Base-by-base conservation (phyloP, 2,329 filamentous ascomycete species). In the Fusarium musae region DNA sequence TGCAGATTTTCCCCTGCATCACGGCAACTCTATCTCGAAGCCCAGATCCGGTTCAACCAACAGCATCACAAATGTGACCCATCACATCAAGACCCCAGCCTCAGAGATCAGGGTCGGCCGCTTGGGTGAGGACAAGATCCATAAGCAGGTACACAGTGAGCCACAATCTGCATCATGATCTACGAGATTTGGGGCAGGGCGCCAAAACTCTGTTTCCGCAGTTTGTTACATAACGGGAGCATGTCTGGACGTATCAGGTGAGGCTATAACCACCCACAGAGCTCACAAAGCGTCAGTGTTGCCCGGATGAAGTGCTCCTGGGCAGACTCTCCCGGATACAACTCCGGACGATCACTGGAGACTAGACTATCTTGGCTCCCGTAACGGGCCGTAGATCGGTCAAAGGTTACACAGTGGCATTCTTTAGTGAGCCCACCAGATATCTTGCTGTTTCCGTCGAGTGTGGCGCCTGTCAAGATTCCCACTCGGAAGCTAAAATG, bases 1-100 rank as follows among this genome's bases (percentile, higher is more conserved):
- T 72, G 44, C 68, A 74, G 56, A 39, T 63, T 46, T 50, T 16
- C 47, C 70, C 67, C 59, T 72, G 59, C 59, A 74, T 69, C 26
- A 39, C 15, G 23, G 32, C 17, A 74, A 74, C 71, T 74, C 68
- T 69, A 69, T 74, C 67, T 37, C 36, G 28, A 7, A 65, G 39
- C 57, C 50, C 70, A 61, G 36, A 66, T 72, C 63, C 60, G 54
- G 68, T 40, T 44, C 50, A 47, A 21, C 39, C n/a, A 34, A 32
- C 39, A 32, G 21, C 37, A 63, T 53, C 43, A 54, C 58, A 36
- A 15, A 53, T 40, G 9, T 26, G 50, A 37, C 43, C 44, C 54
- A 59, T 64, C 47, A 52, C 23, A 60, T 59, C n/a, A 9, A 66
- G 46, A 42, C 43, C 30, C 40, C 47, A 70, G 68, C 66, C 47